These are phyloP conservation scores for Aspergillus diversus DNA, from an alignment of 495 filamentous ascomycete species.

Conservation along the genomic window DNA sequence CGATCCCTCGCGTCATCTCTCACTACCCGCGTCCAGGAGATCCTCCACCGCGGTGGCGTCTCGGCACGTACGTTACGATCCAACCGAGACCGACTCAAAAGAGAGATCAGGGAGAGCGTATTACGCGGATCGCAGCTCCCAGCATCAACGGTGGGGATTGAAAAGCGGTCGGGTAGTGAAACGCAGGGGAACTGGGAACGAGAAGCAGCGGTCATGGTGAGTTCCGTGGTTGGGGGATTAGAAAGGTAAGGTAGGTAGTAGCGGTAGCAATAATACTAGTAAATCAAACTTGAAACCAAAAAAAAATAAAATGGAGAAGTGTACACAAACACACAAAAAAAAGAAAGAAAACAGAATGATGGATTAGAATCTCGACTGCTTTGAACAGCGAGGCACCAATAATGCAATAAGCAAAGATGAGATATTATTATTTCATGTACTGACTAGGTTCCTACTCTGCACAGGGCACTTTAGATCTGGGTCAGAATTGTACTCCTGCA, in stretches of 20 bases:
- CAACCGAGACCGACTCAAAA: constrained; percentile 73
- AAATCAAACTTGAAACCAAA: too few relatives aligned
- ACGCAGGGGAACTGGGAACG: constrained; percentile 74
- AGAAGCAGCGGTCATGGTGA: constrained; percentile 94
- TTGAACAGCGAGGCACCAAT: too few relatives aligned
- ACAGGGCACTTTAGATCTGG: too few relatives aligned
- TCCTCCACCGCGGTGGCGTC: constrained; percentile 77
- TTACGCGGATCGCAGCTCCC: constrained; percentile 70
- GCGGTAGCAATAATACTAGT: too few relatives aligned
- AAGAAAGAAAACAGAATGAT: too few relatives aligned
- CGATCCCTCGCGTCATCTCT: constrained; percentile 79
- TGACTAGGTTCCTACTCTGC: too few relatives aligned
- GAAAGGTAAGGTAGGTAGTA: constrained; percentile 36
- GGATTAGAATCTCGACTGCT: too few relatives aligned
- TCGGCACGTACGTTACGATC: constrained; percentile 77
- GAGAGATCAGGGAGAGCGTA: constrained; percentile 83
- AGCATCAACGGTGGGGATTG: constrained; percentile 45
- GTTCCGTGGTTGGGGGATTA: constrained; percentile 63
- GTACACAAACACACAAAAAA: too few relatives aligned
- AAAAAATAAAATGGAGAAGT: too few relatives aligned
- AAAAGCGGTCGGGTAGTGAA: constrained; percentile 44
- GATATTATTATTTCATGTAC: too few relatives aligned
- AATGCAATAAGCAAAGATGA: too few relatives aligned
- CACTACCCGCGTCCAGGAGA: constrained; percentile 77
- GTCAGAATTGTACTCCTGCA: too few relatives aligned